Conservation (phyloP, 164 flowering plant genomes). For the Vitis cinerea region DNA sequence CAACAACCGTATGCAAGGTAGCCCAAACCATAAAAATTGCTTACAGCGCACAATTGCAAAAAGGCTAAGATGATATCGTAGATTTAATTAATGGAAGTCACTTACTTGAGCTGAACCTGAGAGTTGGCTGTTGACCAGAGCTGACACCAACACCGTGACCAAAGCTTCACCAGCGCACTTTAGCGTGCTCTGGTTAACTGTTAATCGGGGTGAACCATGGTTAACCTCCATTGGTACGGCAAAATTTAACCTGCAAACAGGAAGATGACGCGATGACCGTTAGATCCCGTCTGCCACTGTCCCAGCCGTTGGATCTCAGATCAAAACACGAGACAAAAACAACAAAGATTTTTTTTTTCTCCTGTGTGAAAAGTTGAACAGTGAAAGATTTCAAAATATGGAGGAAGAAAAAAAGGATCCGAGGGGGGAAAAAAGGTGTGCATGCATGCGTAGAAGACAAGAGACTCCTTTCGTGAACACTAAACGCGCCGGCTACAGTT, state of each 20-base stretch:
- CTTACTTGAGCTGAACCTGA: conserved; percentile 21
- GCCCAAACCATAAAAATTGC: not conserved
- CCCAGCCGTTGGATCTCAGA: conserved; percentile 22
- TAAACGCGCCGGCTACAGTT: conserved; percentile 1
- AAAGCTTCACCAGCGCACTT: conserved; percentile 32
- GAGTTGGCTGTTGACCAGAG: conserved; percentile 25
- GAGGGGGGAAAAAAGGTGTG: too few species aligned
- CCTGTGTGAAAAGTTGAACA: not conserved
- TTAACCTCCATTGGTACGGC: conserved; percentile 30
- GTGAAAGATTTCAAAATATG: not conserved
- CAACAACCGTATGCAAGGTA: not conserved
- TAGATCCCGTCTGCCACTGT: conserved; percentile 17
- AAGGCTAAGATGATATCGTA: not conserved
- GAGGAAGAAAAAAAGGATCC: not conserved
- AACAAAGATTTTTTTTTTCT: not conserved
- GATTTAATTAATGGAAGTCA: not conserved
- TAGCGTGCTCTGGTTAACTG: conserved; percentile 15
- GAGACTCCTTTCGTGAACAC: not conserved
- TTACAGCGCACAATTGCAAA: too few species aligned
- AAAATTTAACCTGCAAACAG: conserved; percentile 12
- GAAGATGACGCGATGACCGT: conserved; percentile 16
- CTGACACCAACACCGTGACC: conserved; percentile 21
- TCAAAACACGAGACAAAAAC: not conserved
- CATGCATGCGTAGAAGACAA: conserved; percentile 10
- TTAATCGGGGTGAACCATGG: conserved; percentile 17